These are phyloP conservation scores for Boletus insuetus DNA, from an alignment of 768 basidiomycete species.

Conservation along the genomic window DNA sequence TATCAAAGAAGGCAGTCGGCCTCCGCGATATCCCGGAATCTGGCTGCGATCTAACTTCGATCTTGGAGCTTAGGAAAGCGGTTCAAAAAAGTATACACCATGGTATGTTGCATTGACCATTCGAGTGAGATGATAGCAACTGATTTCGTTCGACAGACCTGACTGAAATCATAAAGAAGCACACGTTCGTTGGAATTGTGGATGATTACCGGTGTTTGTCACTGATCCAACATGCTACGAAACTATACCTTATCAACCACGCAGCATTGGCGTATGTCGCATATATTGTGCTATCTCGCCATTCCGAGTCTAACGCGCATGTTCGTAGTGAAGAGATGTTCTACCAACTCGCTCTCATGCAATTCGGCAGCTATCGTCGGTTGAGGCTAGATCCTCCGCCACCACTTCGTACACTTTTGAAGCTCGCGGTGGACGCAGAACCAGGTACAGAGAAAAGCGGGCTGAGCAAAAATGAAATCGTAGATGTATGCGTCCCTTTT, in stretches of 20 bases:
- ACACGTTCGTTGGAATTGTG: slow-evolving; percentile 91
- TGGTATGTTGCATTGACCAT: slow-evolving; percentile 44
- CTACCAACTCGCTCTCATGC: slow-evolving; percentile 88
- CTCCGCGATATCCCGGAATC: slow-evolving; percentile 68
- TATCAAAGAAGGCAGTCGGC: slow-evolving; percentile 24
- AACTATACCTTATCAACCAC: slow-evolving; percentile 88
- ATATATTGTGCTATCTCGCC: neutral
- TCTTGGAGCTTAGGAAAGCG: slow-evolving; percentile 59
- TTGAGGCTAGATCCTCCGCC: slow-evolving; percentile 85
- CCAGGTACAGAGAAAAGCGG: slow-evolving; percentile 48
- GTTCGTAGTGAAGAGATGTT: slow-evolving; percentile 81
- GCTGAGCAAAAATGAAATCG: slow-evolving; percentile 58
- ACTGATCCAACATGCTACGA: slow-evolving; percentile 82
- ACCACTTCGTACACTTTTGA: slow-evolving; percentile 61
- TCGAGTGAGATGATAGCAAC: neutral
- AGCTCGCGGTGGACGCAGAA: slow-evolving; percentile 75
- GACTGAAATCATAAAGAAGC: slow-evolving; percentile 78
- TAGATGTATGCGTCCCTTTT: slow-evolving; percentile 52
- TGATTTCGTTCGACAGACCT: slow-evolving; percentile 50
- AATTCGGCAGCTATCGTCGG: slow-evolving; percentile 81
- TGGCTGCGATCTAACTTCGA: slow-evolving; percentile 71
- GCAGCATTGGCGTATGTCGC: slow-evolving; percentile 71
- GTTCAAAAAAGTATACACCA: slow-evolving; percentile 62
- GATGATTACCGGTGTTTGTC: slow-evolving; percentile 73
- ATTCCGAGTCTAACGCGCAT: neutral